phyloP scores from a whole-genome alignment of 345 rosid genomes.

The Eutrema japonicum region DNA sequence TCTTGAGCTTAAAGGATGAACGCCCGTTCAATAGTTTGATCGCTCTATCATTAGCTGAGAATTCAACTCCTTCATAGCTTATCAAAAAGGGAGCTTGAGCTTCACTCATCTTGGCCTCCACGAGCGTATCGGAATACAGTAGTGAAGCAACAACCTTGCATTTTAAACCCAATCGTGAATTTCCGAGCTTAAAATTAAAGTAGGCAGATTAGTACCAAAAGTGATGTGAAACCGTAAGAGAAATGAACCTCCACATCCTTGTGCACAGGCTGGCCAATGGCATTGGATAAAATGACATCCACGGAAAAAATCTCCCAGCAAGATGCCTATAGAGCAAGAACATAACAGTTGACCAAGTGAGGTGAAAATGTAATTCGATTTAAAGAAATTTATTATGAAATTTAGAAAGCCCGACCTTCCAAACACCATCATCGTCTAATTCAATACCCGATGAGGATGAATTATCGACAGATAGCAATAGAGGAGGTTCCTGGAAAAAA shows the following conservation, averaged over 20 bases:
- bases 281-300: constrained; percentile 71
- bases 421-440: constrained; percentile 64
- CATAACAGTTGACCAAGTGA: not conserved
- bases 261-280: constrained; percentile 53
- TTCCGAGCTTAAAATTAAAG: constrained; percentile 10
- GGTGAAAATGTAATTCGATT: not conserved
- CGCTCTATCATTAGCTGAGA: constrained; percentile 58
- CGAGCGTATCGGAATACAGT: constrained; percentile 61
- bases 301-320: constrained; percentile 71
- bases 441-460: constrained; percentile 66
- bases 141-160: constrained; percentile 69
- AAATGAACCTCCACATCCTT: constrained; percentile 65
- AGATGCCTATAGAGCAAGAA: constrained; percentile 54
- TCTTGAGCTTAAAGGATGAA: constrained; percentile 71
- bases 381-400: not conserved
- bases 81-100: constrained; percentile 68
- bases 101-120: constrained; percentile 61
- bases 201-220: constrained; percentile 1
- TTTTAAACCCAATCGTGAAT: constrained; percentile 19
- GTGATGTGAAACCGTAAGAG: constrained; percentile 26
- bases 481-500: constrained; percentile 62
- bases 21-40: constrained; percentile 60
- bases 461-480: constrained; percentile 57
- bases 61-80: constrained; percentile 73
- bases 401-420: constrained; percentile 64